Evolutionary conservation across 2,329 filamentous ascomycete genomes (phyloP).

Genomic region (Paraconiothyrium sp.): DNA sequence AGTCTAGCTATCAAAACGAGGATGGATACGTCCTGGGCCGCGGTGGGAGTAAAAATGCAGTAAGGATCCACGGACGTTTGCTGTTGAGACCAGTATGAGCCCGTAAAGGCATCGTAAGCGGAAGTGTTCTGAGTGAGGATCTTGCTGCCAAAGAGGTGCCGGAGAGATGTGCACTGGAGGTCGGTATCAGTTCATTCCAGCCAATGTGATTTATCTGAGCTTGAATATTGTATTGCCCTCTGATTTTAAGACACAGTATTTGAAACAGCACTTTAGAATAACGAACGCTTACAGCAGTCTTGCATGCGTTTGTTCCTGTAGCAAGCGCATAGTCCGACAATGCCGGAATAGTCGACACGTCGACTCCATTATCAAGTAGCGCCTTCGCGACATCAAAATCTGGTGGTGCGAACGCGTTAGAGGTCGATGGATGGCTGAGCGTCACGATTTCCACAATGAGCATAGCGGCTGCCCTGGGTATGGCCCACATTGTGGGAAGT

Average conservation of each 20-base stretch:
- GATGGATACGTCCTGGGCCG: constrained; percentile 27
- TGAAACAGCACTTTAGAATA: not conserved
- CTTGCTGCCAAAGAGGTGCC: constrained; percentile 27
- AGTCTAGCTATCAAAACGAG: constrained; percentile 32
- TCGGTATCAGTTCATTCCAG: not conserved
- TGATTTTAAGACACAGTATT: too few species aligned
- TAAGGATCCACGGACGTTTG: constrained; percentile 34
- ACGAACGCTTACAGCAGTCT: constrained; percentile 28
- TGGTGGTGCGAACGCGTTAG: constrained; percentile 20
- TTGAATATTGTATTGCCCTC: not conserved
- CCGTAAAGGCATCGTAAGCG: constrained; percentile 29
- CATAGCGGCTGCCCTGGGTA: not conserved
- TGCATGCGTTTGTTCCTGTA: constrained; percentile 21
- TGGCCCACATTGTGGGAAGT: not conserved
- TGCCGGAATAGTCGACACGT: constrained; percentile 26
- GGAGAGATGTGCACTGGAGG: constrained; percentile 31
- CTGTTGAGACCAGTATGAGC: constrained; percentile 38
- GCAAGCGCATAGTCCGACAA: constrained; percentile 15
- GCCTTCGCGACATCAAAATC: constrained; percentile 34
- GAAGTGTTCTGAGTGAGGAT: constrained; percentile 25
- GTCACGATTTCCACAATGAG: not conserved
- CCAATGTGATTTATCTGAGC: not conserved
- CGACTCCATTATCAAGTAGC: constrained; percentile 29
- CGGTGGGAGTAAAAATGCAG: constrained; percentile 39
- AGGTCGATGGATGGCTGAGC: not conserved